A percentile compares a stretch with the other conserved stretches of the same genome.
Conservation (phyloP, 768 basidiomycete species). For the Calocera cornea region DNA sequence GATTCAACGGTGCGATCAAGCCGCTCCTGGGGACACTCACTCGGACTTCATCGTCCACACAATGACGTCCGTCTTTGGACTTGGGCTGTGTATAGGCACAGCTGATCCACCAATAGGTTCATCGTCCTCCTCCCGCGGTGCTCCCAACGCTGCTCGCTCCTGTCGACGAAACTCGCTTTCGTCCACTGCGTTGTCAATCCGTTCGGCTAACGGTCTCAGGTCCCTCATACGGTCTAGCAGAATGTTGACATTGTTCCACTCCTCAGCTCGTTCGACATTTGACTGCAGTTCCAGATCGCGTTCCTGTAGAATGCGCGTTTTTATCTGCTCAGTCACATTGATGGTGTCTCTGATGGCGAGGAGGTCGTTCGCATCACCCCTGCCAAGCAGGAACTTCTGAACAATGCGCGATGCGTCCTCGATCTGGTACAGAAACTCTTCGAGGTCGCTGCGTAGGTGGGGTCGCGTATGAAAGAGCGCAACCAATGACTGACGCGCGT, state of each 20-base stretch:
- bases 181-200: conserved; percentile 41
- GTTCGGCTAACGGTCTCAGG: conserved; percentile 39
- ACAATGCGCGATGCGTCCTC: conserved; percentile 65
- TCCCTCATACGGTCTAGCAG: conserved; percentile 41
- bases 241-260: conserved; percentile 45
- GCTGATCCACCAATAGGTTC: conserved; percentile 3
- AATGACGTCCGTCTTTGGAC: conserved; percentile 16
- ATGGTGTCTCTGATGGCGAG: conserved; percentile 50
- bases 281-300: conserved; percentile 33
- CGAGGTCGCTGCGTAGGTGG: conserved; percentile 52
- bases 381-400: conserved; percentile 58
- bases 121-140: conserved; percentile 17
- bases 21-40: no score
- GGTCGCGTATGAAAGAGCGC: conserved; percentile 49
- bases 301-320: conserved; percentile 41
- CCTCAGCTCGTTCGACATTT: conserved; percentile 17
- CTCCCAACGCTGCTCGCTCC: conserved; percentile 1
- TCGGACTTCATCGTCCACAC: conserved; percentile 50
- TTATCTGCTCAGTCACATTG: conserved; percentile 42
- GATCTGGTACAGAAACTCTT: conserved; percentile 38
- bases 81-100: neutral
- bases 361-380: conserved; percentile 54
- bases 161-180: conserved; percentile 19
- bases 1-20: neutral
- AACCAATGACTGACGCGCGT: conserved; percentile 61